These are phyloP conservation scores for Kwoniella sp. DNA, from an alignment of 768 basidiomycete species.

Conservation along the genomic window DNA sequence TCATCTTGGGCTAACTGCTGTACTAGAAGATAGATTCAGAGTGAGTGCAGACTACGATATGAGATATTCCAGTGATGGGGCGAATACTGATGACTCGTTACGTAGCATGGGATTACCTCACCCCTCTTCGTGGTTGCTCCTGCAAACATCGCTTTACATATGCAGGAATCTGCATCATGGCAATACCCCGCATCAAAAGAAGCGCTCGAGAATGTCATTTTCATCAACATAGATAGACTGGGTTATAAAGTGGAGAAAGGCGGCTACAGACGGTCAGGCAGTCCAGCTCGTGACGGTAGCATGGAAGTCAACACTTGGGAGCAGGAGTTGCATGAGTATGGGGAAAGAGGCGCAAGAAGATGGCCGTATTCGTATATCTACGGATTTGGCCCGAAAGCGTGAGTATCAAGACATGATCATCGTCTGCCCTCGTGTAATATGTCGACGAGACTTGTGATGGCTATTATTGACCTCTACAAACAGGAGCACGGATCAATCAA, in stretches of 20 bases:
- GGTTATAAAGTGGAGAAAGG: conserved; percentile 5
- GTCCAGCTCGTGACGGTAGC: background rate
- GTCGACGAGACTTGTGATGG: too few species aligned
- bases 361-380: conserved; percentile 20
- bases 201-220: conserved; percentile 37
- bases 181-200: conserved; percentile 65
- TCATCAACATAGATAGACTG: conserved; percentile 26
- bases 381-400: conserved; percentile 14
- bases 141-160: conserved; percentile 44
- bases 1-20: conserved; percentile 75
- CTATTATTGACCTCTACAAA: too few species aligned
- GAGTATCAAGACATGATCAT: conserved; percentile 10
- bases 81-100: too few species aligned
- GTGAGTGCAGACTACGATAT: conserved; percentile 60
- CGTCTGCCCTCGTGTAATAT: too few species aligned
- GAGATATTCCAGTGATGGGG: too few species aligned
- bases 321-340: conserved; percentile 3
- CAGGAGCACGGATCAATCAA: conserved; percentile 16
- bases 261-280: background rate
- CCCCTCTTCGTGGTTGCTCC: conserved; percentile 66
- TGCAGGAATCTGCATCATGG: conserved; percentile 71
- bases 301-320: conserved; percentile 14
- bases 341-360: conserved; percentile 7
- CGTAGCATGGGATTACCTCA: conserved; percentile 36
- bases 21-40: conserved; percentile 70